Evolutionary conservation across 2,329 filamentous ascomycete species (phyloP).

Genomic region (Zymoseptoria ardabiliae): DNA sequence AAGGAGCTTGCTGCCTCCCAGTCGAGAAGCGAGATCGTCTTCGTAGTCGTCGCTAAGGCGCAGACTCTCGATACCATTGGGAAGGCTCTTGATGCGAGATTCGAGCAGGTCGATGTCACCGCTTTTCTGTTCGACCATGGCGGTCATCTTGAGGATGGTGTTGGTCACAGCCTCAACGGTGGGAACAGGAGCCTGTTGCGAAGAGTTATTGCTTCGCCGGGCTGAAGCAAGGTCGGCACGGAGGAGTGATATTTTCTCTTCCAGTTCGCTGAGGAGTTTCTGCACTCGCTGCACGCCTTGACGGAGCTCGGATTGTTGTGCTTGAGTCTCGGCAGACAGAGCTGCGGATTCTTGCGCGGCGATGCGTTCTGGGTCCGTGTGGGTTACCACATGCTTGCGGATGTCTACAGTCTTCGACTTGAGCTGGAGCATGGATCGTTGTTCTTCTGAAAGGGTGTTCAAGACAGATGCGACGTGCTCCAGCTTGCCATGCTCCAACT

Average conservation of each 20-base stretch:
- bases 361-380: conserved; percentile 59
- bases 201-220: conserved; percentile 30
- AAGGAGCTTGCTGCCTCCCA: conserved; percentile 23
- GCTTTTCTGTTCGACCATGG: conserved; percentile 83
- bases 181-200: conserved; percentile 46
- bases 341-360: conserved; percentile 63
- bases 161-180: conserved; percentile 88
- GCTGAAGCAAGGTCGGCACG: conserved; percentile 65
- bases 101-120: conserved; percentile 88
- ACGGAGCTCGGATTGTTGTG: conserved; percentile 77
- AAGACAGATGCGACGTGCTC: conserved; percentile 63
- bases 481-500: conserved; percentile 62
- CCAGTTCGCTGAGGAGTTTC: conserved; percentile 66
- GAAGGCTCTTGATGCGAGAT: conserved; percentile 69
- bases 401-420: conserved; percentile 71
- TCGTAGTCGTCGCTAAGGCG: conserved; percentile 27
- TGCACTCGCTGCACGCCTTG: conserved; percentile 67
- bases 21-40: conserved; percentile 26
- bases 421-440: conserved; percentile 66
- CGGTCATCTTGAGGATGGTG: conserved; percentile 88
- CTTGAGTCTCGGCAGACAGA: conserved; percentile 74
- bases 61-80: conserved; percentile 25
- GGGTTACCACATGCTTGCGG: conserved; percentile 63
- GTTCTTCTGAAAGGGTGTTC: conserved; percentile 53
- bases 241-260: conserved; percentile 71